These are phyloP conservation scores for Dactylella cylindrospora DNA, from an alignment of 2,329 filamentous ascomycete genomes.

Conservation along the genomic window DNA sequence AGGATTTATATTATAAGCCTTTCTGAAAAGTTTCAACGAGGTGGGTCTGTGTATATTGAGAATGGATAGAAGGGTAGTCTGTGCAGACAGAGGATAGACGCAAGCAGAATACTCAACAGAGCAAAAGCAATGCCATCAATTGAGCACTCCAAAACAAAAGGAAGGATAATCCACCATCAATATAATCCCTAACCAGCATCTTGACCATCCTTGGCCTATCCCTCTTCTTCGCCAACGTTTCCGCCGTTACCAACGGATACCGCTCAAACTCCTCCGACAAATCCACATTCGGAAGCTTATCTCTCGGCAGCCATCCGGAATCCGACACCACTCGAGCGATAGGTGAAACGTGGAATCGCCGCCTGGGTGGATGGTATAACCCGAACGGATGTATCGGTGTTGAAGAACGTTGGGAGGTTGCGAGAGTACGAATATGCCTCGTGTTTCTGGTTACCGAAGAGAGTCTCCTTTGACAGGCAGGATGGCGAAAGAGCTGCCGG, in stretches of 20 bases:
- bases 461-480: constrained; percentile 58
- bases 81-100: background rate
- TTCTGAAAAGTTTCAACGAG: background rate
- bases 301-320: constrained; percentile 87
- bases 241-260: constrained; percentile 83
- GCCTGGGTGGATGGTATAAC: constrained; percentile 30
- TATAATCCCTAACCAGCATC: constrained; percentile 97
- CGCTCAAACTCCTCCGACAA: constrained; percentile 75
- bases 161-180: constrained; percentile 67
- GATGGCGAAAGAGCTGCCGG: constrained; percentile 78
- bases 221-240: constrained; percentile 69
- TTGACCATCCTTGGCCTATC: constrained; percentile 85
- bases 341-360: constrained; percentile 29
- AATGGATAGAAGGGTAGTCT: no score
- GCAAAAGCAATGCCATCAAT: constrained; percentile 48
- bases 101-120: constrained; percentile 46
- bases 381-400: constrained; percentile 13
- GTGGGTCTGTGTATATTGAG: no score
- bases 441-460: constrained; percentile 2
- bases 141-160: background rate
- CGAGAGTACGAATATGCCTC: constrained; percentile 14
- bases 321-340: constrained; percentile 51
- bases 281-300: constrained; percentile 64
- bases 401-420: no score
- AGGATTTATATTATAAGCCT: constrained; percentile 1